Conservation (phyloP, 495 filamentous ascomycete genomes). For the Lophiotrema nucula region DNA sequence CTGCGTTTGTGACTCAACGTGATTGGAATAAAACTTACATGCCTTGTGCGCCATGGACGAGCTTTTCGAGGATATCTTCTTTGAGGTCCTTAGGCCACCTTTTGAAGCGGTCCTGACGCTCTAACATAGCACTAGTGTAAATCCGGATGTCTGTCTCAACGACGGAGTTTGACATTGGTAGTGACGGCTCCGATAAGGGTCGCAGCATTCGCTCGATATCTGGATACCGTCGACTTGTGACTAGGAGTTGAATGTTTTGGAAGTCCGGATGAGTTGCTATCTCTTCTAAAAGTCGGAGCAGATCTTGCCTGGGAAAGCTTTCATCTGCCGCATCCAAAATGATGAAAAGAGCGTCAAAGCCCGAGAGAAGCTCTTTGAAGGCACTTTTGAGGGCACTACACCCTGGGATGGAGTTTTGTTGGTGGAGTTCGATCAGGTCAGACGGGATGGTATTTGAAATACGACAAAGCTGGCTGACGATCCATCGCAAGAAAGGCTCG, state of each 20-base stretch:
- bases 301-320: neutral
- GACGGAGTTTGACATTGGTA: constrained; percentile 11
- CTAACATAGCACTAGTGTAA: too few relatives aligned
- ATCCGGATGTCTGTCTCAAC: constrained; percentile 8
- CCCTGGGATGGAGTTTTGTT: neutral
- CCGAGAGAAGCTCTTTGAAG: neutral
- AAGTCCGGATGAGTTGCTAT: neutral
- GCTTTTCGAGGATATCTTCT: too few relatives aligned
- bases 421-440: neutral
- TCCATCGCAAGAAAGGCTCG: constrained; percentile 3
- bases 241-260: neutral
- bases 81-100: too few relatives aligned
- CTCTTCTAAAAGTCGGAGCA: neutral
- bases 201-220: neutral
- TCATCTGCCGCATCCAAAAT: constrained; percentile 15
- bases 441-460: neutral
- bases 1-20: too few relatives aligned
- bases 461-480: constrained; percentile 13
- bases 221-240: constrained; percentile 2
- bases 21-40: too few relatives aligned
- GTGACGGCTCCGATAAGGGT: neutral
- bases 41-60: too few relatives aligned
- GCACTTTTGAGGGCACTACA: neutral
- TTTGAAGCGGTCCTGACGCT: too few relatives aligned
- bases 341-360: constrained; percentile 1